Conservation (phyloP, 352 stramenopile species). For the Elongisporangium senticosum region DNA sequence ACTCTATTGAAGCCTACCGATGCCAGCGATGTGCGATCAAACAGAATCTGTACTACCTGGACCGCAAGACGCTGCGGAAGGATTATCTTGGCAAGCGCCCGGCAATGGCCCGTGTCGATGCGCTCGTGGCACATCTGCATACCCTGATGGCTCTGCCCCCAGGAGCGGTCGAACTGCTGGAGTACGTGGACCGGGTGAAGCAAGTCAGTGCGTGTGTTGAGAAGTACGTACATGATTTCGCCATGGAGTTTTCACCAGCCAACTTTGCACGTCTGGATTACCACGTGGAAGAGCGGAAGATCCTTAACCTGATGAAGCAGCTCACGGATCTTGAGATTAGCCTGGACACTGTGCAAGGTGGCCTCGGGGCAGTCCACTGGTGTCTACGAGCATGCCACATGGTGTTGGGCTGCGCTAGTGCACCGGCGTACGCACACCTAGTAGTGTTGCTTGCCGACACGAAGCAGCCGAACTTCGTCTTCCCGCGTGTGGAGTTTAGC, state of each 20-base stretch:
- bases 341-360: slow-evolving; percentile 41
- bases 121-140: slow-evolving; percentile 50
- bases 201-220: slow-evolving; percentile 28
- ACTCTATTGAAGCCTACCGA: slow-evolving; percentile 62
- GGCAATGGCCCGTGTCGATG: slow-evolving; percentile 39
- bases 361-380: slow-evolving; percentile 70
- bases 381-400: slow-evolving; percentile 65
- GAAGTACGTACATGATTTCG: slow-evolving; percentile 35
- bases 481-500: slow-evolving; percentile 59
- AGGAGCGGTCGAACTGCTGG: slow-evolving; percentile 40
- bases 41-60: slow-evolving; percentile 67
- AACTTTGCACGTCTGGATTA: slow-evolving; percentile 45
- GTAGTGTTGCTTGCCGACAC: slow-evolving; percentile 57
- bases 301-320: slow-evolving; percentile 46
- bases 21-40: slow-evolving; percentile 60
- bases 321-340: slow-evolving; percentile 54
- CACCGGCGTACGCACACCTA: slow-evolving; percentile 66
- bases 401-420: slow-evolving; percentile 36
- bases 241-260: slow-evolving; percentile 39
- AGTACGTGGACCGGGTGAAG: slow-evolving; percentile 49
- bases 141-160: slow-evolving; percentile 46
- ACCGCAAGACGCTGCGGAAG: slow-evolving; percentile 44
- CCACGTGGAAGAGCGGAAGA: slow-evolving; percentile 21
- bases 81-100: slow-evolving; percentile 46
- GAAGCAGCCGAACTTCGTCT: slow-evolving; percentile 38